Evolutionary conservation across 2,329 filamentous ascomycete species (phyloP).

Genomic region (Beauveria varroae): DNA sequence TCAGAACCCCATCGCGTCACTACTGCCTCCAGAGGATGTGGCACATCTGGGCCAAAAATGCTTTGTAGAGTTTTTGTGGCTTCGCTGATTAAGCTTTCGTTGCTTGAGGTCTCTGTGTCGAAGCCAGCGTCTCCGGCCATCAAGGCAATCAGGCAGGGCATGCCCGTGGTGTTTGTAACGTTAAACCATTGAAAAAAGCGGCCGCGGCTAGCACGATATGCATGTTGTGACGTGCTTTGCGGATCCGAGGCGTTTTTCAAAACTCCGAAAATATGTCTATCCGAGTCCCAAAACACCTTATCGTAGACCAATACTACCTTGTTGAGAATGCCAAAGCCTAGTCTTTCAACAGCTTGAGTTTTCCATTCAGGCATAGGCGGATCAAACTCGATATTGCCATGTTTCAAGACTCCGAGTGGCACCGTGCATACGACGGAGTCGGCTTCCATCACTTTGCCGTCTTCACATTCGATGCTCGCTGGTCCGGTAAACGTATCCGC

Average conservation of each 20-base stretch:
- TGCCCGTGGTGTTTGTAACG: constrained; percentile 77
- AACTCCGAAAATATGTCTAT: constrained; percentile 89
- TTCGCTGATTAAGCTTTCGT: constrained; percentile 70
- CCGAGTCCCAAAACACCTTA: constrained; percentile 81
- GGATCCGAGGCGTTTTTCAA: constrained; percentile 64
- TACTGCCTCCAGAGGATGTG: constrained; percentile 74
- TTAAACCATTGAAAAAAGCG: constrained; percentile 99
- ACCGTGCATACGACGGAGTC: constrained; percentile 88
- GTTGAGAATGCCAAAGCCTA: constrained; percentile 91
- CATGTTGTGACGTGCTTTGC: constrained; percentile 66
- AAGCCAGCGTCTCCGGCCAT: constrained; percentile 95
- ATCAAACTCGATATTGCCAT: constrained; percentile 74
- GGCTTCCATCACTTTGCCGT: constrained; percentile 71
- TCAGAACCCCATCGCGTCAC: constrained; percentile 91
- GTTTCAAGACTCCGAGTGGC: constrained; percentile 84
- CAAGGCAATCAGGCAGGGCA: constrained; percentile 80
- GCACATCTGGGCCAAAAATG: constrained; percentile 66
- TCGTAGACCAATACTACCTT: constrained; percentile 91
- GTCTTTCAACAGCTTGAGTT: constrained; percentile 64
- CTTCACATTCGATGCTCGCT: constrained; percentile 64
- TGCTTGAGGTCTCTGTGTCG: constrained; percentile 70
- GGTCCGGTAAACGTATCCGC: constrained; percentile 36
- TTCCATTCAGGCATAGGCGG: constrained; percentile 89
- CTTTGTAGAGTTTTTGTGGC: constrained; percentile 70
- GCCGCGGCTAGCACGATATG: constrained; percentile 74